A percentile compares a stretch with the other conserved stretches of the same genome.
Evolutionary conservation across 495 filamentous ascomycete species (phyloP).

Genomic region (Tuber calosporum): DNA sequence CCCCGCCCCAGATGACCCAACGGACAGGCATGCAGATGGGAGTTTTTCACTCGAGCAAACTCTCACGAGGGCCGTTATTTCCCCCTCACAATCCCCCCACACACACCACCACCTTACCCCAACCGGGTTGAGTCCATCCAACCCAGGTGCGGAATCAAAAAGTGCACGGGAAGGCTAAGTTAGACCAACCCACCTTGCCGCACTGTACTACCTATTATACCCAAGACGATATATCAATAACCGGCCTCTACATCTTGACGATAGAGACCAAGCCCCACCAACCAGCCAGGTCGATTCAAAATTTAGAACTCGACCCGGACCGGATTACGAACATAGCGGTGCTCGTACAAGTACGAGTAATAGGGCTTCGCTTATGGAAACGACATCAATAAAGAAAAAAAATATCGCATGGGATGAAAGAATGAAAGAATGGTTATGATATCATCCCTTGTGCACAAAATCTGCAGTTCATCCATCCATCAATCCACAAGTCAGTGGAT

Average conservation of each 20-base stretch:
- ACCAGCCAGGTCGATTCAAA: not conserved
- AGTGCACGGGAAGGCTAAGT: too few relatives aligned
- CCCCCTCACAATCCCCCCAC: too few relatives aligned
- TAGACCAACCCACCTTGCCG: not conserved
- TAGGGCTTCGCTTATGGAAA: not conserved
- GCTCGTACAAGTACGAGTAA: too few relatives aligned
- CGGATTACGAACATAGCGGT: not conserved
- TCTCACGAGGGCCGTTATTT: not conserved
- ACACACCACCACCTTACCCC: too few relatives aligned
- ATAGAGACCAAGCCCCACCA: not conserved
- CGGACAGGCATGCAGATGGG: too few relatives aligned
- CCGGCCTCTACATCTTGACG: not conserved
- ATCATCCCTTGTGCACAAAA: not conserved
- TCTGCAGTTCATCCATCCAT: not conserved
- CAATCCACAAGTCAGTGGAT: too few relatives aligned
- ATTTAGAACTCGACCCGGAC: not conserved
- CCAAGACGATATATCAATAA: not conserved
- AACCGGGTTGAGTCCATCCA: not conserved
- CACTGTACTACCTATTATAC: not conserved
- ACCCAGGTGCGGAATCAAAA: not conserved
- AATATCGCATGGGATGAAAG: not conserved
- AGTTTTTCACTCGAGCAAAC: too few relatives aligned
- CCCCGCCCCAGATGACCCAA: too few relatives aligned
- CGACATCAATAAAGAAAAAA: not conserved
- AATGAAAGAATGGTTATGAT: conserved; percentile 1